phyloP scores from a whole-genome alignment of 257 asterid genomes.

The Jasminum sambac region DNA sequence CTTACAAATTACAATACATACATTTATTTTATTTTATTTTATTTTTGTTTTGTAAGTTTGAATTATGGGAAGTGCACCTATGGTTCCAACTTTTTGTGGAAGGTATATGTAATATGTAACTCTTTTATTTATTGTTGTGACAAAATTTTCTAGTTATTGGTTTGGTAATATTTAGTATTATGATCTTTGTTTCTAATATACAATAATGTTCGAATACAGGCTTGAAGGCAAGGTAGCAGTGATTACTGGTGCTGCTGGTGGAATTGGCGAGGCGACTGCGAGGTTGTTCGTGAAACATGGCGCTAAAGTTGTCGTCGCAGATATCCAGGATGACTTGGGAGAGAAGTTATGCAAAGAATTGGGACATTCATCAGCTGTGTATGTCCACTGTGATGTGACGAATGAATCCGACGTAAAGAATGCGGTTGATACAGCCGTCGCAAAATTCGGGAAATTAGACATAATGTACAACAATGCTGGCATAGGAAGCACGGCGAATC shows the following conservation, averaged over 20 bases:
- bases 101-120: not conserved
- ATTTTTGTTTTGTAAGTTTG: no score
- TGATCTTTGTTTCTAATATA: no score
- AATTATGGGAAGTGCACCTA: not conserved
- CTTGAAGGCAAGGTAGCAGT: conserved; percentile 21
- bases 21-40: no score
- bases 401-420: conserved; percentile 17
- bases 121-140: not conserved
- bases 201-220: not conserved
- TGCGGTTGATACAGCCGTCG: conserved; percentile 13
- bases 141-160: not conserved
- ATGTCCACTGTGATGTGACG: conserved; percentile 28
- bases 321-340: conserved; percentile 8
- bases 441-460: conserved; percentile 35
- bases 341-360: not conserved
- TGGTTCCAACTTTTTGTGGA: conserved; percentile 10
- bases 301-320: conserved; percentile 9
- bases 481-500: conserved; percentile 4
- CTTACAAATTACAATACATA: no score
- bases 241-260: conserved; percentile 22
- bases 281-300: conserved; percentile 15
- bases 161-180: no score
- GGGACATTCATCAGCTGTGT: conserved; percentile 21
- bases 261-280: conserved; percentile 16
- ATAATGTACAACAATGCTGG: conserved; percentile 42